A percentile compares a stretch with the other conserved stretches of the same genome.
phyloP scores from a whole-genome alignment of 1,284 basidiomycete genomes.

The Cryptococcus sp. region DNA sequence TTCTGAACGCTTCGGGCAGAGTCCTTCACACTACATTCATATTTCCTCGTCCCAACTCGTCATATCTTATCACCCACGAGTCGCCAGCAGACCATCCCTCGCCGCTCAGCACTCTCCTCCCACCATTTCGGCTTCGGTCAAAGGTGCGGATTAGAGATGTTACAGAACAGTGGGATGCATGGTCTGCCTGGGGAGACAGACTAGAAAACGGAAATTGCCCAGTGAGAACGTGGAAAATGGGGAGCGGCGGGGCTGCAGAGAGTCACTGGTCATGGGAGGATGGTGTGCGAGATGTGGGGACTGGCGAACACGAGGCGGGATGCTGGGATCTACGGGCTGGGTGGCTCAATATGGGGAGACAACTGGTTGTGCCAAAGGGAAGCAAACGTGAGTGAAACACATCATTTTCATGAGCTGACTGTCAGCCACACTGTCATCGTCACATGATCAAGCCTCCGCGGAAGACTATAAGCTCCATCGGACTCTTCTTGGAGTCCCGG shows the following conservation, averaged over 20 bases:
- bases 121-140: slow-evolving; percentile 78
- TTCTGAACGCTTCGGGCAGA: slow-evolving; percentile 87
- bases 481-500: slow-evolving; percentile 79
- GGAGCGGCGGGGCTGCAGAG: slow-evolving; percentile 44
- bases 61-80: slow-evolving; percentile 55
- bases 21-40: slow-evolving; percentile 85
- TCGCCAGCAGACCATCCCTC: slow-evolving; percentile 72
- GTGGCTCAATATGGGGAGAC: slow-evolving; percentile 65
- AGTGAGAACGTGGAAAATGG: slow-evolving; percentile 37
- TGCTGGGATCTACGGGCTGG: slow-evolving; percentile 65
- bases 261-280: slow-evolving; percentile 37
- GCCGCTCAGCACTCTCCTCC: slow-evolving; percentile 45
- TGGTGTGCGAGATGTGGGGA: slow-evolving; percentile 16
- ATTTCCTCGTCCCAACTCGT: slow-evolving; percentile 55
- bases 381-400: slow-evolving; percentile 61
- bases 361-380: slow-evolving; percentile 67
- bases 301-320: slow-evolving; percentile 36
- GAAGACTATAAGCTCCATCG: slow-evolving; percentile 70
- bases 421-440: slow-evolving; percentile 21
- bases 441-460: slow-evolving; percentile 19
- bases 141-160: slow-evolving; percentile 81
- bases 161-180: slow-evolving; percentile 69
- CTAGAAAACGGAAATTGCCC: slow-evolving; percentile 9
- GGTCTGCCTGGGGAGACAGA: slow-evolving; percentile 67
- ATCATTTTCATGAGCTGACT: background rate